A percentile compares a stretch with the other conserved stretches of the same genome.
These are phyloP conservation scores for Hanseniaspora sp. DNA, from an alignment of 1,139 yeast genomes.

Conservation along the genomic window DNA sequence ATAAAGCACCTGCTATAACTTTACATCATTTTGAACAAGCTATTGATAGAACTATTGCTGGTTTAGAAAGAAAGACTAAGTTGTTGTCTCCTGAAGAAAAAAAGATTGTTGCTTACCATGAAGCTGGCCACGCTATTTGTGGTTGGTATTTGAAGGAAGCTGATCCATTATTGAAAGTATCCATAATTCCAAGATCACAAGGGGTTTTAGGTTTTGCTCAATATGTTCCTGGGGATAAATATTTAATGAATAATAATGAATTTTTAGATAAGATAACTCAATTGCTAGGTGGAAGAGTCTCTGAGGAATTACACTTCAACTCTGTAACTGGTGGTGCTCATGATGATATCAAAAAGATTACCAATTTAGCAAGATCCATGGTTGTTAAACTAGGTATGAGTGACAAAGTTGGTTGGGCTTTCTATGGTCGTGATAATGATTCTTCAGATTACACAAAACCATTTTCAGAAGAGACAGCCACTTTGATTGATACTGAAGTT, in stretches of 20 bases:
- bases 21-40: constrained; percentile 85
- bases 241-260: constrained; percentile 67
- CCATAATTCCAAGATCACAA: constrained; percentile 92
- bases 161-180: constrained; percentile 85
- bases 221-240: constrained; percentile 88
- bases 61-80: constrained; percentile 81
- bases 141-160: constrained; percentile 90
- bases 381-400: constrained; percentile 91
- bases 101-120: constrained; percentile 87
- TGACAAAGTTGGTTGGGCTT: constrained; percentile 65
- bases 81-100: constrained; percentile 76
- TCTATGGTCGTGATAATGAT: constrained; percentile 51
- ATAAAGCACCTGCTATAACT: constrained; percentile 54
- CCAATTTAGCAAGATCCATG: constrained; percentile 87
- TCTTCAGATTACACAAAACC: constrained; percentile 59
- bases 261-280: constrained; percentile 83
- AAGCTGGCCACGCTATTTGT: constrained; percentile 97
- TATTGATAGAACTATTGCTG: constrained; percentile 93
- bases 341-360: constrained; percentile 94
- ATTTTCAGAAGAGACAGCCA: constrained; percentile 78
- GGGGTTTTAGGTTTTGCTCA: constrained; percentile 98
- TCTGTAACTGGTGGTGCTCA: constrained; percentile 92
- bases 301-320: constrained; percentile 82
- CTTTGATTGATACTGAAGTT: constrained; percentile 70
- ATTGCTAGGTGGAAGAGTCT: constrained; percentile 94